These are phyloP conservation scores for Fusarium luffae DNA, from an alignment of 2,329 filamentous ascomycete species.

Conservation along the genomic window DNA sequence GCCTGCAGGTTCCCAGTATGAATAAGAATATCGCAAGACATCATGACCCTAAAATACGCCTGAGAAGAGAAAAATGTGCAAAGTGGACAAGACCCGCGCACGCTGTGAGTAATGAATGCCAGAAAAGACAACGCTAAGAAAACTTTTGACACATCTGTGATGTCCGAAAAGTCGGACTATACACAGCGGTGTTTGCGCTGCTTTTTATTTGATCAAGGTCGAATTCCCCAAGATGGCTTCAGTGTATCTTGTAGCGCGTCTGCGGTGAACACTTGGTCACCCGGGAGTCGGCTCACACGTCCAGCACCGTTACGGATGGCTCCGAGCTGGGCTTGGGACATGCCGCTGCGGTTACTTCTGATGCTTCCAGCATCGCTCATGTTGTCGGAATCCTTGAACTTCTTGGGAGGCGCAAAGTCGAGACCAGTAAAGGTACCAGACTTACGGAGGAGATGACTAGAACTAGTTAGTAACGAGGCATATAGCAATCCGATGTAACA, in stretches of 20 bases:
- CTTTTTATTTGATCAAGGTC: conserved; percentile 50
- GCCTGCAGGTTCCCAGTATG: conserved; percentile 45
- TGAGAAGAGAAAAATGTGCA: conserved; percentile 43
- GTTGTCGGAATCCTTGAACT: conserved; percentile 71
- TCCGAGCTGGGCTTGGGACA: conserved; percentile 75
- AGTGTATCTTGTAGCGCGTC: conserved; percentile 71
- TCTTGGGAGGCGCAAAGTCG: conserved; percentile 83
- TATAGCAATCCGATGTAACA: neutral
- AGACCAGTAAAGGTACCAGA: conserved; percentile 81
- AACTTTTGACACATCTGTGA: conserved; percentile 13
- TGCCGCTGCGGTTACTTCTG: conserved; percentile 73
- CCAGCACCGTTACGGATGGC: conserved; percentile 86
- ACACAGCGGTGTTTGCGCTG: conserved; percentile 12
- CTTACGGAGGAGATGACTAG: conserved; percentile 77
- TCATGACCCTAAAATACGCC: conserved; percentile 48
- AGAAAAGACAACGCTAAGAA: conserved; percentile 38
- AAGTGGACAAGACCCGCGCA: conserved; percentile 44
- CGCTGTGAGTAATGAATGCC: conserved; percentile 46
- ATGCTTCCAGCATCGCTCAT: conserved; percentile 76
- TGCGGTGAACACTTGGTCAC: conserved; percentile 81
- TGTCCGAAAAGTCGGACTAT: conserved; percentile 8
- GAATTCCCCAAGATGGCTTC: conserved; percentile 70
- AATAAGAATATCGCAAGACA: conserved; percentile 46
- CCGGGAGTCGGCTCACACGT: conserved; percentile 85
- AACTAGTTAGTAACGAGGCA: conserved; percentile 41